These are phyloP conservation scores for Calonectria multiphialidica DNA, from an alignment of 2,329 filamentous ascomycete genomes.

Conservation along the genomic window DNA sequence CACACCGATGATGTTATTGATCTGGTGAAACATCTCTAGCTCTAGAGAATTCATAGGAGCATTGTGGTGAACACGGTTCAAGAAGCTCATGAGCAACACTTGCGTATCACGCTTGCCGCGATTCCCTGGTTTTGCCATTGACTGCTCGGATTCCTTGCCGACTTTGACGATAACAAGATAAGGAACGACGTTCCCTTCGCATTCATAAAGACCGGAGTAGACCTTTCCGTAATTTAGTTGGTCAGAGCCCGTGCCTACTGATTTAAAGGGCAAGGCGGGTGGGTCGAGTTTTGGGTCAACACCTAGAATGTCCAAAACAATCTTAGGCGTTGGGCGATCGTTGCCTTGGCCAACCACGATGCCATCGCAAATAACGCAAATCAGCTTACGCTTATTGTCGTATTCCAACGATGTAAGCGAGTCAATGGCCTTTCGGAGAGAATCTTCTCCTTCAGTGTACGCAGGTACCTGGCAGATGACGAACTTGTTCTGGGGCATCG, in stretches of 20 bases:
- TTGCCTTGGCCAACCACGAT: constrained; percentile 97
- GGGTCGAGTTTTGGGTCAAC: constrained; percentile 97
- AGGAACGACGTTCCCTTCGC: constrained; percentile 95
- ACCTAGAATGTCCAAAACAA: constrained; percentile 95
- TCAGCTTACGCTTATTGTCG: constrained; percentile 97
- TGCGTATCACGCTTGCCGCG: constrained; percentile 98
- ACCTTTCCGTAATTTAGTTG: constrained; percentile 99
- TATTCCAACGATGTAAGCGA: constrained; percentile 96
- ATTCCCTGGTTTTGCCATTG: constrained; percentile 93
- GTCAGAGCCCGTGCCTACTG: constrained; percentile 87
- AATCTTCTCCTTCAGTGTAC: constrained; percentile 98
- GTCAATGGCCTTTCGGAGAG: constrained; percentile 90
- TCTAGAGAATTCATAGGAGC: constrained; percentile 95
- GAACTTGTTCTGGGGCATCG: constrained; percentile 94
- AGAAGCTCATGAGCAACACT: constrained; percentile 94
- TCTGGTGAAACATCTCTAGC: constrained; percentile 98
- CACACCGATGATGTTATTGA: constrained; percentile 99
- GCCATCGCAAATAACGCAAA: constrained; percentile 96
- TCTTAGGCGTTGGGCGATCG: constrained; percentile 95
- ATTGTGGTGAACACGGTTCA: constrained; percentile 96
- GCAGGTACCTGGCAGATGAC: constrained; percentile 98
- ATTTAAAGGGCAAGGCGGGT: constrained; percentile 92
- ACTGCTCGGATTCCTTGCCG: constrained; percentile 94
- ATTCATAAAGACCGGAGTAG: constrained; percentile 97
- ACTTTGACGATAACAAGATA: constrained; percentile 97